Percentiles rank a stretch among this genome's conserved stretches.
Evolutionary conservation across 345 rosid species (phyloP).

Genomic region (Trapa incisa): DNA sequence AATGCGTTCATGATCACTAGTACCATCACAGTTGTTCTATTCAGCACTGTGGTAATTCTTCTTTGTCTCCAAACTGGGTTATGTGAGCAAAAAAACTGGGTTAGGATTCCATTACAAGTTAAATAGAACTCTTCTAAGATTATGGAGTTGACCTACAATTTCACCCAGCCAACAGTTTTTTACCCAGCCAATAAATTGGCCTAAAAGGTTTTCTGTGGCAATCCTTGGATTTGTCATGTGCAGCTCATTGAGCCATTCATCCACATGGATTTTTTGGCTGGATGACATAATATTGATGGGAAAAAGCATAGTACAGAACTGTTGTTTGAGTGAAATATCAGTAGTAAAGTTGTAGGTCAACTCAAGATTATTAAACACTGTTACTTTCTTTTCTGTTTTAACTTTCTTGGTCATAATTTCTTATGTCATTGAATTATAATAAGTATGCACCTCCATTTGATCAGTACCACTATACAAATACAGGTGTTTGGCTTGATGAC

Average conservation of each 20-base stretch:
- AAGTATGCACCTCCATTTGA: neutral
- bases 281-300: too few relatives aligned
- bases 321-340: too few relatives aligned
- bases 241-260: too few relatives aligned
- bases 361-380: too few relatives aligned
- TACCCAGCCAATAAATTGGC: neutral
- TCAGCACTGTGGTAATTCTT: conserved; percentile 76
- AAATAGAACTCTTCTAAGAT: neutral
- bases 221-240: neutral
- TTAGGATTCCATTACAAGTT: neutral
- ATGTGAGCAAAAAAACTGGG: too few relatives aligned
- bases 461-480: neutral
- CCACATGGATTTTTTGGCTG: too few relatives aligned
- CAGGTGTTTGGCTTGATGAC: conserved; percentile 88
- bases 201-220: too few relatives aligned
- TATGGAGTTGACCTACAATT: neutral
- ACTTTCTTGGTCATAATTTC: neutral
- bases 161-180: neutral
- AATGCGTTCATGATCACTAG: conserved; percentile 93
- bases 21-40: conserved; percentile 83
- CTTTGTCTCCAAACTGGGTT: neutral
- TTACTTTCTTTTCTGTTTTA: too few relatives aligned
- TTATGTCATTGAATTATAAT: neutral
- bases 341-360: too few relatives aligned
- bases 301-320: too few relatives aligned